These are phyloP conservation scores for Cyberlindnera galapagoensis DNA, from an alignment of 805 yeast genomes.

Conservation along the genomic window DNA sequence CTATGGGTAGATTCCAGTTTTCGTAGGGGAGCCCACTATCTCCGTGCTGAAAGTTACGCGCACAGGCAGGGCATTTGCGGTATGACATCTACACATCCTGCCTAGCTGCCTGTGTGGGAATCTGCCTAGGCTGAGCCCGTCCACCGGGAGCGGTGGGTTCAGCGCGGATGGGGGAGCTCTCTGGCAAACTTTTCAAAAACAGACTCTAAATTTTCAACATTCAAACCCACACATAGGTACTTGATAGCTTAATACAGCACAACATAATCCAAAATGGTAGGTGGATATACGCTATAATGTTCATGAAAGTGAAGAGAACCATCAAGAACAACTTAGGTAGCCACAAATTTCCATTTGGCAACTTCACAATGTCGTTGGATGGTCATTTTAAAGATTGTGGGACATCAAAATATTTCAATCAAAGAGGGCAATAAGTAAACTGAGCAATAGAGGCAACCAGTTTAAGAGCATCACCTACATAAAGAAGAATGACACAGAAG, in stretches of 20 bases:
- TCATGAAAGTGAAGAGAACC: too few relatives aligned
- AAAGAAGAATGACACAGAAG: slow-evolving; percentile 2
- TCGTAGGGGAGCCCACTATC: slow-evolving; percentile 3
- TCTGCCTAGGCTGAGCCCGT: not conserved
- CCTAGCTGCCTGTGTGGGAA: slow-evolving; percentile 2
- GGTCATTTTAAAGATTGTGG: not conserved
- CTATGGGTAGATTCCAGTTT: not conserved
- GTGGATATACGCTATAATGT: too few relatives aligned
- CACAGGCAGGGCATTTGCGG: not conserved
- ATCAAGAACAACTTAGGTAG: too few relatives aligned
- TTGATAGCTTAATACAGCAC: slow-evolving; percentile 11
- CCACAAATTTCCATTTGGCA: too few relatives aligned
- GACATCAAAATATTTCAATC: slow-evolving; percentile 1
- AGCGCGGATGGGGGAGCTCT: not conserved
- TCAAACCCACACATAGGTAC: slow-evolving; percentile 7
- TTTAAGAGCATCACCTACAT: not conserved
- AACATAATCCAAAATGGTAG: slow-evolving; percentile 20
- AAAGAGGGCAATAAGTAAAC: not conserved
- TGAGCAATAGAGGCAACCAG: not conserved
- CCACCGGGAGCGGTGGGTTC: not conserved
- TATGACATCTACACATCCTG: slow-evolving; percentile 9
- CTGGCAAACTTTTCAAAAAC: slow-evolving; percentile 14
- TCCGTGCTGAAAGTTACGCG: slow-evolving; percentile 7
- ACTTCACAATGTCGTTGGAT: too few relatives aligned
- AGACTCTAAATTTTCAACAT: slow-evolving; percentile 8